phyloP scores from a whole-genome alignment of 345 rosid species.

The Hibiscus syriacus region DNA sequence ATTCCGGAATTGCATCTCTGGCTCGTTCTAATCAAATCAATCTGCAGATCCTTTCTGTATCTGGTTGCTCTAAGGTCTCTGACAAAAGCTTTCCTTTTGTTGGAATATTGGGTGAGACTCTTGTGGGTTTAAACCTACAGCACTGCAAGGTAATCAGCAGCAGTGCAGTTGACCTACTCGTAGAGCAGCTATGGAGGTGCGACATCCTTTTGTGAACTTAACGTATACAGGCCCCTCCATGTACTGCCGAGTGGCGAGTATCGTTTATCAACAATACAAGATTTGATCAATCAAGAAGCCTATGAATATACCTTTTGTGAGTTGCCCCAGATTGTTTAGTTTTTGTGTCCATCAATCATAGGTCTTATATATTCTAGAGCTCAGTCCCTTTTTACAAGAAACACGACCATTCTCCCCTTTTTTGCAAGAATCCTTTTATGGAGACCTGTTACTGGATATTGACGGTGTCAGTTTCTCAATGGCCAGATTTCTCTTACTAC shows the following conservation, averaged over 20 bases:
- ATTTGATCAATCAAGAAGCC: constrained; percentile 8
- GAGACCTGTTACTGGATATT: constrained; percentile 39
- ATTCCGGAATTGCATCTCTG: constrained; percentile 51
- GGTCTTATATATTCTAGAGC: constrained; percentile 32
- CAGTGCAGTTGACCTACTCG: constrained; percentile 43
- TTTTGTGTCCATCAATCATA: constrained; percentile 64
- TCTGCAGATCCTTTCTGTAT: constrained; percentile 66
- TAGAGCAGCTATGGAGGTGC: constrained; percentile 67
- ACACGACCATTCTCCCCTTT: constrained; percentile 28
- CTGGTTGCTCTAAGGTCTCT: constrained; percentile 62
- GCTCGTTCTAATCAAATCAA: constrained; percentile 47
- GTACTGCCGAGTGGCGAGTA: not conserved
- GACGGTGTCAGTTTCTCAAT: constrained; percentile 20
- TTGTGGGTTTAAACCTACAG: constrained; percentile 75
- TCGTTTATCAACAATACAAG: not conserved
- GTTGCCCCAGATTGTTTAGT: constrained; percentile 31
- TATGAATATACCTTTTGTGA: constrained; percentile 16
- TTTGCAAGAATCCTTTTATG: constrained; percentile 40
- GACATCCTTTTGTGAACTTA: constrained; percentile 60
- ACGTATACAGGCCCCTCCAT: not conserved
- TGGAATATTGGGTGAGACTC: constrained; percentile 48
- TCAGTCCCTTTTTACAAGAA: constrained; percentile 51
- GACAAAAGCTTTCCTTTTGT: constrained; percentile 55
- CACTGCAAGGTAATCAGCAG: constrained; percentile 64
- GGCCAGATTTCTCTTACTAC: constrained; percentile 40